Conservation (phyloP, 2,329 filamentous ascomycete genomes). For the Rhynchosporium graminicola region DNA sequence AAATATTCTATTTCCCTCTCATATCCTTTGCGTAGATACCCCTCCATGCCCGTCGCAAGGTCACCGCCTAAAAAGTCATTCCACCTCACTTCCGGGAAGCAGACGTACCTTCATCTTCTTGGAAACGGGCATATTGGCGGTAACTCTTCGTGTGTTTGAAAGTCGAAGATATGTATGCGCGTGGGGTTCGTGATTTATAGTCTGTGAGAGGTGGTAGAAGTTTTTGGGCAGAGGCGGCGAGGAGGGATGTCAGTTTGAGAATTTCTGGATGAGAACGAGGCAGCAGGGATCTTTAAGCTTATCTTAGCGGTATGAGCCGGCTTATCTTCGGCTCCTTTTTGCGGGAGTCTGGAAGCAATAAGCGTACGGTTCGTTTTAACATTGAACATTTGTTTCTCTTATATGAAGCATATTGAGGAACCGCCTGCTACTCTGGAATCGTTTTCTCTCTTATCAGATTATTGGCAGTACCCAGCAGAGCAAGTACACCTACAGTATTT, state of each 20-base stretch:
- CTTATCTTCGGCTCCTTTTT: background rate
- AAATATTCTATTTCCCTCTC: background rate
- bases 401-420: background rate
- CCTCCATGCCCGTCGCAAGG: slow-evolving; percentile 3
- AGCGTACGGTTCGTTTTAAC: background rate
- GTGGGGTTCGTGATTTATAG: background rate
- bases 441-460: too few species aligned
- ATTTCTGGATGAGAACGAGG: background rate
- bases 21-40: background rate
- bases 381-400: background rate
- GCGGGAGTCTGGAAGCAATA: background rate
- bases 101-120: slow-evolving; percentile 48
- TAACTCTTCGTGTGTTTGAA: background rate
- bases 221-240: background rate
- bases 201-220: background rate
- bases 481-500: too few species aligned
- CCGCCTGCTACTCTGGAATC: too few species aligned
- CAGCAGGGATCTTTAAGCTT: slow-evolving; percentile 14
- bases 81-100: slow-evolving; percentile 3
- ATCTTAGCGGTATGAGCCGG: slow-evolving; percentile 9
- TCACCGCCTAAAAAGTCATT: background rate
- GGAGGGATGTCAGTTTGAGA: slow-evolving; percentile 1
- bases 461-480: too few species aligned
- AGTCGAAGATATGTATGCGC: background rate
- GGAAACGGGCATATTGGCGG: slow-evolving; percentile 47